Evolutionary conservation across 1,139 yeast species (phyloP), one percentile per base, ranked within the genome.

Genomic region (Lodderomyces orthopsilosis): DNA sequence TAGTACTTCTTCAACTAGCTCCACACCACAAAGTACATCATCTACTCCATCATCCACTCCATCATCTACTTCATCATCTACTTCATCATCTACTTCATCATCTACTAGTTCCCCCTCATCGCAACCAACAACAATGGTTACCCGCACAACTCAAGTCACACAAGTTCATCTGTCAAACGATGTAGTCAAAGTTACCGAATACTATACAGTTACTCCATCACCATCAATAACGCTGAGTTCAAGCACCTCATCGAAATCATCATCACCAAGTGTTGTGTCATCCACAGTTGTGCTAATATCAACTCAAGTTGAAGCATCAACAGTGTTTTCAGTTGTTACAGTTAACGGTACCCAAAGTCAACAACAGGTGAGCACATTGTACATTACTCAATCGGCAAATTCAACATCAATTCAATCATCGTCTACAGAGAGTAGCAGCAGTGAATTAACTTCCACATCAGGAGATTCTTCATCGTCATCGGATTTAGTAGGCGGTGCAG

Each of bases 271-370:
- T 6, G 13, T 17, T 7, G 32, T 46, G n/a, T 23, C 41, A 10
- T 19, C 40, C 19, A 38, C 38, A 12, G 21, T 40, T 7, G 26
- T 21, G 4, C 26, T 30, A 1, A 18, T 34, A 7, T 23, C 35
- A 10, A 43, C 46, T 2, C 38, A 36, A 17, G 35, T 46, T 14
- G 38, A 46, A 33, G 46, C 49, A 12, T 46, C 53, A 1, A 52
- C 55, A 2, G 50, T 51, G 4, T 45, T 42, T 30, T 52, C 56
- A 4, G 41, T 47, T 5, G 41, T 42, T 15, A 62, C 65, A 12
- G 56, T 61, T 14, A 55, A 56, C 35, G 66, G 66, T 6, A 49
- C 53, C 21, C 53, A 47, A 26, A 49, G 58, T 2, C 26, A 34
- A 19, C 59, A 53, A 33, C 48, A 53, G 27, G 51, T 54, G 21